Evolutionary conservation across 228 moss, liverwort and hornwort genomes (phyloP), one percentile per base, ranked within the genome.

Genomic region (Sphagnum magellanicum): DNA sequence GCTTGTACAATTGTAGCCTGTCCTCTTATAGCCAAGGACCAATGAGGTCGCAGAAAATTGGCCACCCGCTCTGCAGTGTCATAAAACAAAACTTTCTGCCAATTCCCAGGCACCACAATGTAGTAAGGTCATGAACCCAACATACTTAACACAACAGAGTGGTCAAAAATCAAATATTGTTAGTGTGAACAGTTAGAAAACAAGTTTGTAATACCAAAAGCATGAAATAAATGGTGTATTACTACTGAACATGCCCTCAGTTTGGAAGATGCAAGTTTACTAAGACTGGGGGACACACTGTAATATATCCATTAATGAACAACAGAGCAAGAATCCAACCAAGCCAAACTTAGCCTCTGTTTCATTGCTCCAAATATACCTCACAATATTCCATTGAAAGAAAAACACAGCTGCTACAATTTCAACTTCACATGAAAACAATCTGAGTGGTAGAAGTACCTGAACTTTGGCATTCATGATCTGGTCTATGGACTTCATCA

Each of bases 1-100:
- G 98, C 93, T 84, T 93, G 93, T 16, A 93, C 92, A 60, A 92
- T 71, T 14, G 82, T 90, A 61, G 88, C 90, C 74, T 83, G 88
- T 52, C 83, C 88, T 9, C 75, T 63, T 51, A 77, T 67, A 46
- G 79, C 81, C 60, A 79, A 69, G 59, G 82, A 78, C 98, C 93
- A 98, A 77, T 87, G 78, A 0, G 98, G 98, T 74, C 94, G 87
- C 73, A 98, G 58, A 68, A 84, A 79, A 62, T 63, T 71, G 49
- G 76, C 70, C 63, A 98, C 88, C 32, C 73, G 67, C 69, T 87
- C 93, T 12, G 87, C 73, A 68, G 83, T 86, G 64, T 84, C 87
- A n/a, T 82, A 81, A 50, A 90, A 89, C 16, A 98, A 58, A 64
- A 98, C 78, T 80, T 98, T 98, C 87, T 97, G 51, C 62, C 63